Conservation (phyloP, 192 early-diverging fungal species). For the Umbelopsis ramanniana region DNA sequence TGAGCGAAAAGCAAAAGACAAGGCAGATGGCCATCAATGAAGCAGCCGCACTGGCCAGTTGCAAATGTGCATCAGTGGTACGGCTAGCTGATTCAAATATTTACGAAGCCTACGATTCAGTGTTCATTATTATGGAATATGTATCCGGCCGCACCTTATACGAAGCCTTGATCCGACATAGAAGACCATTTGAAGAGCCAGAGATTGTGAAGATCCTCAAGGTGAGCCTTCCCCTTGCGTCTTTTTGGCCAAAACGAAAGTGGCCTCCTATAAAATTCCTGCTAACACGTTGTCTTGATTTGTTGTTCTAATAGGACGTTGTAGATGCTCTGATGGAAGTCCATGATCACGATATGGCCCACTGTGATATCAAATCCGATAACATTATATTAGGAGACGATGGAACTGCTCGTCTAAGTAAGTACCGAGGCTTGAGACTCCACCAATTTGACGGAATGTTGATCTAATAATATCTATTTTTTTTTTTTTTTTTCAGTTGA, state of each 20-base stretch:
- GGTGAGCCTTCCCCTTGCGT: neutral
- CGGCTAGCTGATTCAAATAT: slow-evolving; percentile 4
- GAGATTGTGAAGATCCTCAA: slow-evolving; percentile 15
- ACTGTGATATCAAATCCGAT: slow-evolving; percentile 21
- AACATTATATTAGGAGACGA: slow-evolving; percentile 9
- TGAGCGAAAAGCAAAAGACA: neutral
- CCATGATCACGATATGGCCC: slow-evolving; percentile 13
- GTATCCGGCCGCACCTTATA: slow-evolving; percentile 3
- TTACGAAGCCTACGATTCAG: slow-evolving; percentile 14
- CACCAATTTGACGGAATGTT: neutral
- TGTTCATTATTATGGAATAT: slow-evolving; percentile 16
- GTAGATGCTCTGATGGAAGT: neutral
- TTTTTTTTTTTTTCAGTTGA: neutral
- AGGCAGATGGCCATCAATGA: slow-evolving; percentile 7
- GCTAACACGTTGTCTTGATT: no score
- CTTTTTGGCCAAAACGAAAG: neutral
- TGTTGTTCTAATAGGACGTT: neutral
- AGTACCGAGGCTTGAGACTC: neutral
- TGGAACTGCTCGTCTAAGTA: slow-evolving; percentile 9
- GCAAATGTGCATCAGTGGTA: neutral
- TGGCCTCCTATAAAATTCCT: neutral
- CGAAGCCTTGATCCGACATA: slow-evolving; percentile 6
- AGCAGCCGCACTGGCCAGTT: neutral
- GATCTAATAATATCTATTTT: slow-evolving; percentile 8
- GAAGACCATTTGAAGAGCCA: neutral